Evolutionary conservation across 345 rosid species (phyloP).

Genomic region (Triadica sebifera): DNA sequence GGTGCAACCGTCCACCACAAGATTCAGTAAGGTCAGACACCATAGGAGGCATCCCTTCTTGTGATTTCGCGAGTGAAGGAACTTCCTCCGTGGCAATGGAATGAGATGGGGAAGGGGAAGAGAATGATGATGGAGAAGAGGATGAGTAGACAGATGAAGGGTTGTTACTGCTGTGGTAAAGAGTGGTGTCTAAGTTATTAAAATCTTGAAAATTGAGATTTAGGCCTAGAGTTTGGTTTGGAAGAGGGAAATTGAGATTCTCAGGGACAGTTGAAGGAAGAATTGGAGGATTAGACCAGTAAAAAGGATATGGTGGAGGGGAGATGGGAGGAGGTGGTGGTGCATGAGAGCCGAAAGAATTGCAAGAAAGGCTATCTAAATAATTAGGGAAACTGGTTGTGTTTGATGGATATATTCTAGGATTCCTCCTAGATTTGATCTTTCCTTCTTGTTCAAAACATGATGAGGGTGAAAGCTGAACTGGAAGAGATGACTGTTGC

Average conservation of each 20-base stretch:
- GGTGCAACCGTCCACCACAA: constrained; percentile 55
- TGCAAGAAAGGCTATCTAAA: constrained; percentile 26
- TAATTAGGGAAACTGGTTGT: constrained; percentile 31
- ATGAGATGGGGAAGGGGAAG: constrained; percentile 49
- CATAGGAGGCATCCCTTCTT: constrained; percentile 22
- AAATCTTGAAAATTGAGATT: constrained; percentile 86
- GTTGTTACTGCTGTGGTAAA: constrained; percentile 37
- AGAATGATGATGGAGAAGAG: constrained; percentile 58
- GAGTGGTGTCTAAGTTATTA: constrained; percentile 54
- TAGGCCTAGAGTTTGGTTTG: constrained; percentile 66
- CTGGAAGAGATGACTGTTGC: constrained; percentile 18
- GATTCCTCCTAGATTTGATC: constrained; percentile 49
- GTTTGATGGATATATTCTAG: constrained; percentile 47
- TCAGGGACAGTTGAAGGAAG: constrained; percentile 27
- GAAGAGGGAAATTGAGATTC: constrained; percentile 49
- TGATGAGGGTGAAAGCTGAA: constrained; percentile 28
- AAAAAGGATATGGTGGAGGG: constrained; percentile 41
- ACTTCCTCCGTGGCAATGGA: constrained; percentile 18
- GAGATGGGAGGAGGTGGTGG: constrained; percentile 26
- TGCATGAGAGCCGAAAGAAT: constrained; percentile 32
- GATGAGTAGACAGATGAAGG: constrained; percentile 42
- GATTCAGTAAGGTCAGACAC: constrained; percentile 32
- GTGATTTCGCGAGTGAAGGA: constrained; percentile 8
- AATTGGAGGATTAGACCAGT: constrained; percentile 45
- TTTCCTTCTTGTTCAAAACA: constrained; percentile 45